Evolutionary conservation across 2,329 filamentous ascomycete genomes (phyloP).

Genomic region (Sclerotinia subarctica): DNA sequence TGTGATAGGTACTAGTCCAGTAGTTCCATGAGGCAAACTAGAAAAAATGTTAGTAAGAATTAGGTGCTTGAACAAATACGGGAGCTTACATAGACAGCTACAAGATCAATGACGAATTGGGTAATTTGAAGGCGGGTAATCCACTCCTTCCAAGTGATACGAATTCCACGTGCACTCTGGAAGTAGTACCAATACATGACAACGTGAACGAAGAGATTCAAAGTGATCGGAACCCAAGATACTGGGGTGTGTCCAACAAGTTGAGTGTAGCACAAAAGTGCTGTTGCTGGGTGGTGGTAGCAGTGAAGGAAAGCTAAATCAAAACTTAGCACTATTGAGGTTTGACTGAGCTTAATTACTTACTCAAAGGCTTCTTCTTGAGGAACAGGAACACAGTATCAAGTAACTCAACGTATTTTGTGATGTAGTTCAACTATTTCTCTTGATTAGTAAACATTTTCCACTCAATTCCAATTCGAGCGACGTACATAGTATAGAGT

Average conservation of each 20-base stretch:
- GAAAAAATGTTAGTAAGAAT: constrained; percentile 57
- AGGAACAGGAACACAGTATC: constrained; percentile 96
- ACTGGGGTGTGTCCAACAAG: constrained; percentile 88
- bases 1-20: constrained; percentile 89
- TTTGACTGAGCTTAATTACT: constrained; percentile 31
- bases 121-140: constrained; percentile 96
- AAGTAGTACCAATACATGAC: constrained; percentile 99
- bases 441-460: constrained; percentile 41
- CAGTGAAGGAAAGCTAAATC: constrained; percentile 84
- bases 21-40: constrained; percentile 99
- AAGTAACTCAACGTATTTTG: constrained; percentile 93
- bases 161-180: constrained; percentile 91
- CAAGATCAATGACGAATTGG: constrained; percentile 95
- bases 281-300: constrained; percentile 97
- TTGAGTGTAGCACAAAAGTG: constrained; percentile 96
- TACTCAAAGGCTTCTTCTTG: constrained; percentile 98
- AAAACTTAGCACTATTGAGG: background rate
- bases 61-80: too few species aligned
- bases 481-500: constrained; percentile 88
- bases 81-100: constrained; percentile 46
- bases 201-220: constrained; percentile 92
- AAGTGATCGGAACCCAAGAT: constrained; percentile 88
- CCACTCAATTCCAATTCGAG: background rate
- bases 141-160: constrained; percentile 99
- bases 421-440: constrained; percentile 86